Base-by-base conservation (phyloP, 192 early-diverging fungal species). In the Funneliformis geosporum region DNA sequence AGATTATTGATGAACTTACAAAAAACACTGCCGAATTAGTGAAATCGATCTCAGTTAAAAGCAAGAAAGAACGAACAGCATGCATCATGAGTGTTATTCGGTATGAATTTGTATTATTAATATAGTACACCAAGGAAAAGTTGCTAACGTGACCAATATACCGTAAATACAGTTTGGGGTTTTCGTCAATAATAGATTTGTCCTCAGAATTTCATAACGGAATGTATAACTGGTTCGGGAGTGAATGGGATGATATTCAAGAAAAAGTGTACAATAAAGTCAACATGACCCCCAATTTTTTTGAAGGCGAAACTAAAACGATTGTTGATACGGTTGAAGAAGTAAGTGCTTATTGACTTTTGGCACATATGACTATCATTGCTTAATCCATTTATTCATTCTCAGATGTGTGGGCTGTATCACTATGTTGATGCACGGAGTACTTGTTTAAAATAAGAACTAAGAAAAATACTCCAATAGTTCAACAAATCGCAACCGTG, bases 151-250 rank as follows among this genome's bases (percentile, higher is more conserved):
- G 18, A n/a, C 6, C 60, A 47, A 16, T 47, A 47, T 38, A 33
- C 33, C 33, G 33, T 33, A 47, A 60, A 66, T 66, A 42, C 76
- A 77, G 38, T 28, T 66, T 77, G 8, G 62, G 76, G 1, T 61
- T 77, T 77, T 77, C 62, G 1, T 77, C 62, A 38, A 77, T 77
- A 39, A 43, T 66, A 21, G 76, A 77, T 77, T 28, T 77, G 40
- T 77, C 61, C 16, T 77, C 62, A 12, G 28, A 77, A 16, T 77
- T 79, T 79, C 8, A 16, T 27, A 43, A 60, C 70, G 44, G 40
- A 59, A 79, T 70, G 67, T 44, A 79, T 46, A 70, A 16, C 18
- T 79, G 67, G 66, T 71, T 79, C 44, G 44, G 18, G 8, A 18
- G 55, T 5, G 46, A 70, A n/a, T 79, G 77, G 43, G 2, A 47